phyloP scores from a whole-genome alignment of 1,139 yeast genomes.

The Candida sp. region DNA sequence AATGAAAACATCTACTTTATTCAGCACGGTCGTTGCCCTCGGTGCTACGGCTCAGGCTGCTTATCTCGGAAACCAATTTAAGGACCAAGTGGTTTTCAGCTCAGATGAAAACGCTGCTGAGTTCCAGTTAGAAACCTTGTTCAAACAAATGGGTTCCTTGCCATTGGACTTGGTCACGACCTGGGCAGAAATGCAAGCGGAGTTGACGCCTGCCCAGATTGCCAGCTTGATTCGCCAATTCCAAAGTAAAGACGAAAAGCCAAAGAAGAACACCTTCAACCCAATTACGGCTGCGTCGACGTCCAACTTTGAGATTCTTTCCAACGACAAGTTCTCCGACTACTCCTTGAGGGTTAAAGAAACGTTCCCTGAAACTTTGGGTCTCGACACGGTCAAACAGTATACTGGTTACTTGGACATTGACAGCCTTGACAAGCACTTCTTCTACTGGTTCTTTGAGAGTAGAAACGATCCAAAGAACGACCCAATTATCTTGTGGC shows the following conservation, averaged over 20 bases:
- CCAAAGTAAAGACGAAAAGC: constrained; percentile 8
- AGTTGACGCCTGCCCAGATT: constrained; percentile 21
- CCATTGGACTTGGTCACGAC: constrained; percentile 7
- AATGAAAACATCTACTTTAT: constrained; percentile 1
- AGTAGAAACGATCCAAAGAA: constrained; percentile 86
- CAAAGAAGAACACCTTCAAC: constrained; percentile 8
- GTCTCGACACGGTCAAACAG: constrained; percentile 62
- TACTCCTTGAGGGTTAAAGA: constrained; percentile 46
- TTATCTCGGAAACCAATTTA: constrained; percentile 7
- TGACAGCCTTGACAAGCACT: constrained; percentile 63
- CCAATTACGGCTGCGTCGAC: not conserved
- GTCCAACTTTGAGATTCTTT: constrained; percentile 24
- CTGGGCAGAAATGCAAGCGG: constrained; percentile 29
- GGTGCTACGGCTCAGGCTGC: constrained; percentile 8
- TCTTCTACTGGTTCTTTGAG: constrained; percentile 90
- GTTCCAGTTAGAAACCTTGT: not conserved
- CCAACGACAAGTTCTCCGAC: constrained; percentile 29
- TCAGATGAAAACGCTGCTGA: constrained; percentile 3
- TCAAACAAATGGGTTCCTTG: not conserved
- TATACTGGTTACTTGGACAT: constrained; percentile 70
- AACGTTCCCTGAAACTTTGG: constrained; percentile 46
- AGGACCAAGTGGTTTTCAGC: constrained; percentile 13
- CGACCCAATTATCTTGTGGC: constrained; percentile 88
- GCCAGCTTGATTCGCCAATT: constrained; percentile 22
- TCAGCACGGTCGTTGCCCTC: constrained; percentile 3